These are phyloP conservation scores for Globisporangium cystogenes DNA, from an alignment of 352 stramenopile genomes.

Conservation along the genomic window DNA sequence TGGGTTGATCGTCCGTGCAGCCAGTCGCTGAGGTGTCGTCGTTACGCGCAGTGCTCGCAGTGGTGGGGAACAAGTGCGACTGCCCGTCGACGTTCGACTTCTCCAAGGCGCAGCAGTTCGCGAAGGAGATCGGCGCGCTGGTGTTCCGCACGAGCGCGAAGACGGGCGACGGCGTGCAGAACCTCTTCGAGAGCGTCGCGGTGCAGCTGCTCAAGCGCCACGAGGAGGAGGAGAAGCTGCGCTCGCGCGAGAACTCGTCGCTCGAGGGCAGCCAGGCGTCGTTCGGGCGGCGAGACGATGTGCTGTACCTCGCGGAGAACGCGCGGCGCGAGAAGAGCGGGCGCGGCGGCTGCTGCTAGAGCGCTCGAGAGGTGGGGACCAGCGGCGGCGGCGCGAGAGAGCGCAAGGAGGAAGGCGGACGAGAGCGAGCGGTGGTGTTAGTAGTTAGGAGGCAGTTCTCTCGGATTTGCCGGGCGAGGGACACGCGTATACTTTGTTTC, in stretches of 20 bases:
- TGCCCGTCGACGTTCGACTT: constrained; percentile 63
- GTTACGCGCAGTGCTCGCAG: constrained; percentile 42
- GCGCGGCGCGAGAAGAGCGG: constrained; percentile 4
- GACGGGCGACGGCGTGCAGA: constrained; percentile 69
- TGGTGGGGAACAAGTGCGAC: constrained; percentile 85
- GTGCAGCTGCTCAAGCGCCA: constrained; percentile 73
- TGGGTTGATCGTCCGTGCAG: no score
- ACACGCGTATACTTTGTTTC: not conserved
- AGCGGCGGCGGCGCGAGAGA: not conserved
- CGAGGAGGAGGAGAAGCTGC: constrained; percentile 48
- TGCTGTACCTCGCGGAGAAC: constrained; percentile 13
- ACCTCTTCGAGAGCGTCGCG: constrained; percentile 70
- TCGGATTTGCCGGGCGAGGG: not conserved
- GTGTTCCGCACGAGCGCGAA: constrained; percentile 82
- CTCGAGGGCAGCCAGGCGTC: constrained; percentile 17
- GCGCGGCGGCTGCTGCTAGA: constrained; percentile 9
- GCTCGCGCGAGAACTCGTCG: constrained; percentile 37
- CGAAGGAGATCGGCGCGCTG: constrained; percentile 73
- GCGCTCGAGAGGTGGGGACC: no score
- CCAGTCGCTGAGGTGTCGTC: not conserved
- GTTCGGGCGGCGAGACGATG: constrained; percentile 16
- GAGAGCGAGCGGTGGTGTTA: not conserved
- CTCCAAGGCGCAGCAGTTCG: constrained; percentile 60
- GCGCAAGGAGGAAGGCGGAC: not conserved
- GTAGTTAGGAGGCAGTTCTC: not conserved